A percentile compares a stretch with the other conserved stretches of the same genome.
These are phyloP conservation scores for Alternaria gansuensis DNA, from an alignment of 2,329 filamentous ascomycete species.

Conservation along the genomic window DNA sequence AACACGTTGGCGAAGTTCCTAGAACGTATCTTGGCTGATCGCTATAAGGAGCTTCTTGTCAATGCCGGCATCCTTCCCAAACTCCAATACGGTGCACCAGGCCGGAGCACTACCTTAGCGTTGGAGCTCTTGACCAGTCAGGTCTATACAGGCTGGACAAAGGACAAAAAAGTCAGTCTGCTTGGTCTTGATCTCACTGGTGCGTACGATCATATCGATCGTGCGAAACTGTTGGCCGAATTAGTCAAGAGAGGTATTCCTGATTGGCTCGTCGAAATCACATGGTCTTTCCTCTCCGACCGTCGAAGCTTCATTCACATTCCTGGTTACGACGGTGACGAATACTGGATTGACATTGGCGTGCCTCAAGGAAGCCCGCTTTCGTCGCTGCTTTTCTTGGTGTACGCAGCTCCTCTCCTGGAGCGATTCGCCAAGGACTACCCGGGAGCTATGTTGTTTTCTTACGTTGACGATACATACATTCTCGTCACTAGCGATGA, in stretches of 20 bases:
- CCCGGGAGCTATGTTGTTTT: neutral
- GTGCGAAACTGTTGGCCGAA: neutral
- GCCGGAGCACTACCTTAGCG: neutral
- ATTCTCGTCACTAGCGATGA: neutral
- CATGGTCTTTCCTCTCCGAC: slow-evolving; percentile 8
- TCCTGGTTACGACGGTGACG: neutral
- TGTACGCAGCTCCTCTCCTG: slow-evolving; percentile 1
- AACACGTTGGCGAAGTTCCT: slow-evolving; percentile 38
- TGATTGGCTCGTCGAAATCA: slow-evolving; percentile 10
- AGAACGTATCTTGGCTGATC: slow-evolving; percentile 32
- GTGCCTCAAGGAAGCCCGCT: slow-evolving; percentile 11
- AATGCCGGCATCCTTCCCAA: neutral
- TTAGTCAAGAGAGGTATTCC: slow-evolving; percentile 3
- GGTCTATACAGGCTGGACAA: slow-evolving; percentile 5
- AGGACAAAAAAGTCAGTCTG: neutral
- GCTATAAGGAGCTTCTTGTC: slow-evolving; percentile 22
- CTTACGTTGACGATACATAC: slow-evolving; percentile 8
- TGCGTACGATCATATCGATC: slow-evolving; percentile 9
- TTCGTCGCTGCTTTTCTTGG: slow-evolving; percentile 3
- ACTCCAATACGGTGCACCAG: slow-evolving; percentile 10
- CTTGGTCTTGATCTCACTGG: slow-evolving; percentile 11
- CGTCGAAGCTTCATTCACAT: slow-evolving; percentile 4
- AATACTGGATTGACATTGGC: slow-evolving; percentile 6
- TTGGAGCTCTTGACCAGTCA: neutral
- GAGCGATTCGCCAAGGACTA: neutral